These are phyloP conservation scores for Brachypodium distachyon DNA, from an alignment of 202 grass and related monocot genomes.

Conservation along the genomic window DNA sequence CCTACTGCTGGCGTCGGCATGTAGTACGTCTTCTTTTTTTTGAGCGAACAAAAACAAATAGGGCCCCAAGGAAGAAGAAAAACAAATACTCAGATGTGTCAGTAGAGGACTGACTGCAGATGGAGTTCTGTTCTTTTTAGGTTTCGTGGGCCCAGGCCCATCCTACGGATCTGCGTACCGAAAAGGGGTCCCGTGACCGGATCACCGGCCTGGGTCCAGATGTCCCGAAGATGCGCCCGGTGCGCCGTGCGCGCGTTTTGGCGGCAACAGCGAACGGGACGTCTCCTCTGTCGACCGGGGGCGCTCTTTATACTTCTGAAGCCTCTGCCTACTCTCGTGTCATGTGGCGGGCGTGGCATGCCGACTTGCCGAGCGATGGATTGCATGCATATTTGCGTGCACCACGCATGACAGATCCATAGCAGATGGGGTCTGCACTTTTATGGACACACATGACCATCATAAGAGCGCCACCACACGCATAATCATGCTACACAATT, in stretches of 20 bases:
- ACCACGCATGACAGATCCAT: background rate
- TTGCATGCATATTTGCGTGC: background rate
- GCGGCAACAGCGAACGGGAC: background rate
- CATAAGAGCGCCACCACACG: slow-evolving; percentile 8
- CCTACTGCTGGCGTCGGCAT: too few relatives aligned
- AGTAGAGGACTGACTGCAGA: too few relatives aligned
- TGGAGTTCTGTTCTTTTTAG: background rate
- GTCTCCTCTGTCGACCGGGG: too few relatives aligned
- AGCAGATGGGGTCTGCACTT: background rate
- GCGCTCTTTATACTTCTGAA: too few relatives aligned
- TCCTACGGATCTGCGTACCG: background rate
- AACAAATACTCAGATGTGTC: too few relatives aligned
- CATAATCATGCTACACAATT: background rate
- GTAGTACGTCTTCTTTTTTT: too few relatives aligned
- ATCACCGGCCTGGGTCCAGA: background rate
- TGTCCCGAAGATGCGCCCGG: background rate
- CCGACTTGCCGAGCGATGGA: background rate
- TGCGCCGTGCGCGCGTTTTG: background rate
- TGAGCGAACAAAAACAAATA: too few relatives aligned
- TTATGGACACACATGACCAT: slow-evolving; percentile 9
- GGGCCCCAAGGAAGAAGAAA: too few relatives aligned
- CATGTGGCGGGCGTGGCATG: background rate
- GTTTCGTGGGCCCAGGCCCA: background rate
- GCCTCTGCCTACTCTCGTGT: too few relatives aligned
- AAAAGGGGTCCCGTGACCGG: background rate